Evolutionary conservation across 2,329 filamentous ascomycete species (phyloP).

Genomic region (Talaromyces sp.): DNA sequence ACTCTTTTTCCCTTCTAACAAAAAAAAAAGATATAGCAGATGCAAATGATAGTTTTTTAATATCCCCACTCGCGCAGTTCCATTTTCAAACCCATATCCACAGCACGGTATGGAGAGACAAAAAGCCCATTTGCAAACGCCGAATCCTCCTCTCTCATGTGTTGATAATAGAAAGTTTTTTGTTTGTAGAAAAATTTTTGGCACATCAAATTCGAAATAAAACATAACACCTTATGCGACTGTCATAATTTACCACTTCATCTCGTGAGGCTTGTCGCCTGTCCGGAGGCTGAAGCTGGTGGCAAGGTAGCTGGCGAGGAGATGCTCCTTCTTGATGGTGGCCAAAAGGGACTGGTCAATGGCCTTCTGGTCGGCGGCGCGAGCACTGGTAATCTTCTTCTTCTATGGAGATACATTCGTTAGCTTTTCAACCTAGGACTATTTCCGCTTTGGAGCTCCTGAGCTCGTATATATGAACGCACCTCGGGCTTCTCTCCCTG

Average conservation of each 20-base stretch:
- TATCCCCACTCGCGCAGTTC: conserved; percentile 25
- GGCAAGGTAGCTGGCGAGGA: conserved; percentile 89
- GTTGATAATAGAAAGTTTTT: conserved; percentile 19
- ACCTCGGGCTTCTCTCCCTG: conserved; percentile 98
- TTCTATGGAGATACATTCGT: conserved; percentile 58
- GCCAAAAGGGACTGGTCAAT: conserved; percentile 94
- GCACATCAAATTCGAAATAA: conserved; percentile 34
- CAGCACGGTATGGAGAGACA: conserved; percentile 18
- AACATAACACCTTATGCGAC: conserved; percentile 36
- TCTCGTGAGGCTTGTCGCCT: conserved; percentile 99
- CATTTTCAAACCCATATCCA: conserved; percentile 17
- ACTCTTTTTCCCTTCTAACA: conserved; percentile 14
- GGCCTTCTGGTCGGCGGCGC: conserved; percentile 96
- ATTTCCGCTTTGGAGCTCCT: not conserved
- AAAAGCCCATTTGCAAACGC: conserved; percentile 20
- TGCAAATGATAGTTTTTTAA: conserved; percentile 23
- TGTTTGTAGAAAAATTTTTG: conserved; percentile 23
- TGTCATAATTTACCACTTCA: conserved; percentile 80
- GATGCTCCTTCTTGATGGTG: conserved; percentile 97
- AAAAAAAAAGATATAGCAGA: conserved; percentile 16
- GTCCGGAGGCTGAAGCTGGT: conserved; percentile 98
- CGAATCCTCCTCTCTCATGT: conserved; percentile 26
- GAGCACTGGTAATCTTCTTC: conserved; percentile 90
- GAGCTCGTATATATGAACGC: conserved; percentile 39
- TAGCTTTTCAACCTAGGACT: not conserved